These are phyloP conservation scores for Guillardia theta DNA, from an alignment of 78 protist species.

Conservation along the genomic window DNA sequence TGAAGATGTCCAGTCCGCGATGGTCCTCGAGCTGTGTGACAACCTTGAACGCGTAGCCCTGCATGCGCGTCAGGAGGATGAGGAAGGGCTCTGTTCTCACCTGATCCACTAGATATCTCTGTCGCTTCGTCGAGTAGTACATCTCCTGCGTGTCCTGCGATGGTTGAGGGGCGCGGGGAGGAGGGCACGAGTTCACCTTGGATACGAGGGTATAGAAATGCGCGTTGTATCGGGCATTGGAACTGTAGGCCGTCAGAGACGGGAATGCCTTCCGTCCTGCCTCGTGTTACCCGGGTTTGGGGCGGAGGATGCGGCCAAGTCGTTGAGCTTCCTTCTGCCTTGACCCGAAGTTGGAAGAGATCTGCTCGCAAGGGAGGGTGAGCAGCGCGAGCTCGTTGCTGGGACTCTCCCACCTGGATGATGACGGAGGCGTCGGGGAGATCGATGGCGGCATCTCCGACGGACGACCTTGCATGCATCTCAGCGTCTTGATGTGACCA, in stretches of 20 bases:
- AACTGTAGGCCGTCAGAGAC: background rate
- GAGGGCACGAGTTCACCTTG: background rate
- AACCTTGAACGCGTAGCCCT: constrained; percentile 85
- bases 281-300: constrained; percentile 67
- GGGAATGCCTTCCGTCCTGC: background rate
- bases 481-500: no score
- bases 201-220: constrained; percentile 93
- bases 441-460: constrained; percentile 96
- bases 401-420: constrained; percentile 87
- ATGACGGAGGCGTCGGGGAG: constrained; percentile 95
- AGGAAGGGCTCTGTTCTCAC: background rate
- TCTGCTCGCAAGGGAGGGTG: no score
- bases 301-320: constrained; percentile 96
- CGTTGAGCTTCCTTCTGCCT: constrained; percentile 99
- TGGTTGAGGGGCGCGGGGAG: constrained; percentile 56
- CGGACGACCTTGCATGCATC: no score
- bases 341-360: constrained; percentile 91
- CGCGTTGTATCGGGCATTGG: constrained; percentile 79
- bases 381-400: no score
- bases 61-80: constrained; percentile 11
- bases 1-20: background rate
- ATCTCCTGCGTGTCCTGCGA: constrained; percentile 94
- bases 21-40: background rate
- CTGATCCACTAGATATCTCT: constrained; percentile 91
- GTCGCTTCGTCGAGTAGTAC: constrained; percentile 90